A percentile compares a stretch with the other conserved stretches of the same genome.
Evolutionary conservation across 129 eudicot species (phyloP).

Genomic region (Helichrysum umbraculigerum): DNA sequence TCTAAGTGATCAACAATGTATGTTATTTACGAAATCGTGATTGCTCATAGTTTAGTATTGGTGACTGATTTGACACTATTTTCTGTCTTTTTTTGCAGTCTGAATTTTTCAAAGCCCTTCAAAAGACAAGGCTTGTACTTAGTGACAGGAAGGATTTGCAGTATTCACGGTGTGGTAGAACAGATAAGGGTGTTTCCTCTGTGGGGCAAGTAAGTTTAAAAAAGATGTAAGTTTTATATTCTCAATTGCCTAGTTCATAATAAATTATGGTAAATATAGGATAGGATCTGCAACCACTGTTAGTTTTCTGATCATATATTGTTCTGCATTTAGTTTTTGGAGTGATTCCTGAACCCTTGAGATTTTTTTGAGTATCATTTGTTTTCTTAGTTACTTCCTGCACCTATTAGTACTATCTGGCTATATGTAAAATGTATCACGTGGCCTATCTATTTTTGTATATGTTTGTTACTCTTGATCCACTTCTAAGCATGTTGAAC

Average conservation of each 20-base stretch:
- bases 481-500: conserved; percentile 8
- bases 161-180: conserved; percentile 97
- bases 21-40: neutral
- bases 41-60: neutral
- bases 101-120: conserved; percentile 79
- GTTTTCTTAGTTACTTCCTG: neutral
- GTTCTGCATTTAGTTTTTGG: neutral
- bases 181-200: conserved; percentile 98
- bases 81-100: conserved; percentile 55
- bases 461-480: neutral
- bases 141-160: conserved; percentile 72
- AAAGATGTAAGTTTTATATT: conserved; percentile 28
- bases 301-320: neutral
- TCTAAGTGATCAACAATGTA: neutral
- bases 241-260: conserved; percentile 12
- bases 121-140: conserved; percentile 67
- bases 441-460: neutral
- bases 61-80: conserved; percentile 12
- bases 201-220: conserved; percentile 83
- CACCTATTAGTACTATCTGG: neutral
- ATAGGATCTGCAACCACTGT: conserved; percentile 6
- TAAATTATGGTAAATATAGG: neutral
- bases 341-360: neutral
- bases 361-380: neutral
- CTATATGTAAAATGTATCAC: neutral